phyloP scores from a whole-genome alignment of 257 asterid species.

The Fraxinus excelsior region DNA sequence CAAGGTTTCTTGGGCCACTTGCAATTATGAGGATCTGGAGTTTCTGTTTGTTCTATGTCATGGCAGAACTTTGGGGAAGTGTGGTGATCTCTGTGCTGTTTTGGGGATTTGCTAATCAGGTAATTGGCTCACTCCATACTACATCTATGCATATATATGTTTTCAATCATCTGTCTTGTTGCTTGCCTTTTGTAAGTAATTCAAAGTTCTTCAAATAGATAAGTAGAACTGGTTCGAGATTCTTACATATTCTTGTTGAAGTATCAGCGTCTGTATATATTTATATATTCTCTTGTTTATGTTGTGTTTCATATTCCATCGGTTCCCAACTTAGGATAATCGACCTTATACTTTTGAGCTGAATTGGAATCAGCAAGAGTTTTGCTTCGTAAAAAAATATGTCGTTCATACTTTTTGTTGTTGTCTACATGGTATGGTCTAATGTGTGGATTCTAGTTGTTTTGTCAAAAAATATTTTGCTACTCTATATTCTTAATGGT shows the following conservation, averaged over 20 bases:
- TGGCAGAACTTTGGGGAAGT: slow-evolving; percentile 99
- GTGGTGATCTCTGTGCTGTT: slow-evolving; percentile 93
- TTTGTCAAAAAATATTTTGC: too few species aligned
- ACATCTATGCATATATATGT: not conserved
- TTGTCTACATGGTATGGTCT: not conserved
- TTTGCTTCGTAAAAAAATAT: not conserved
- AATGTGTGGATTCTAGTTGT: not conserved
- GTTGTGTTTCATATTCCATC: slow-evolving; percentile 17
- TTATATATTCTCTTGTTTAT: slow-evolving; percentile 7
- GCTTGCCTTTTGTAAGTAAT: slow-evolving; percentile 24
- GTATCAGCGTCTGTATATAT: not conserved
- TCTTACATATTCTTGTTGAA: not conserved
- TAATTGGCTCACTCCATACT: slow-evolving; percentile 22
- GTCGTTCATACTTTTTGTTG: not conserved
- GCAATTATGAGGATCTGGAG: slow-evolving; percentile 99
- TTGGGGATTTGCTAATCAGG: slow-evolving; percentile 99
- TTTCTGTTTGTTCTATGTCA: slow-evolving; percentile 94
- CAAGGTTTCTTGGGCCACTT: slow-evolving; percentile 98
- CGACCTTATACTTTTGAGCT: not conserved
- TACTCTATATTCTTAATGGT: too few species aligned
- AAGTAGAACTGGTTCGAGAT: slow-evolving; percentile 22
- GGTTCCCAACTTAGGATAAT: not conserved
- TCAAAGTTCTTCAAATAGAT: slow-evolving; percentile 13
- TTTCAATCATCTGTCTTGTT: slow-evolving; percentile 3
- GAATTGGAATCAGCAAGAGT: not conserved